A percentile compares a stretch with the other conserved stretches of the same genome.
These are phyloP conservation scores for Aegilops longissima DNA, from an alignment of 176 grass and related monocot species.

Conservation along the genomic window DNA sequence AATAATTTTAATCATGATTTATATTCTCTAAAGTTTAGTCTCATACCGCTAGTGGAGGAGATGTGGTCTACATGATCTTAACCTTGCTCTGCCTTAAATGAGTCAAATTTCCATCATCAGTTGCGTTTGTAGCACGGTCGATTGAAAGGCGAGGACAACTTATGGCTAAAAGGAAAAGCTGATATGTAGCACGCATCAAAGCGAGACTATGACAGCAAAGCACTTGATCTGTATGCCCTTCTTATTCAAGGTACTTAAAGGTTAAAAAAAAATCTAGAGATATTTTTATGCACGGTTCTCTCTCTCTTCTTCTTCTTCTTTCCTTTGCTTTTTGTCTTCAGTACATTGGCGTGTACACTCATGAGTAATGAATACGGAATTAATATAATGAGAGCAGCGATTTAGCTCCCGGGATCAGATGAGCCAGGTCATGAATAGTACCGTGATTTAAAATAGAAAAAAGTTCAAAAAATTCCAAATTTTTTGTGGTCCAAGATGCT, in stretches of 20 bases:
- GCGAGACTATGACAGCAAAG: slow-evolving; percentile 62
- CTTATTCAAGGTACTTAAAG: slow-evolving; percentile 75
- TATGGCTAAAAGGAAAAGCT: slow-evolving; percentile 50
- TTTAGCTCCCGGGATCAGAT: too few species aligned
- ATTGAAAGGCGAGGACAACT: slow-evolving; percentile 50
- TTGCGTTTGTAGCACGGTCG: slow-evolving; percentile 3
- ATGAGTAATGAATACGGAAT: not conserved
- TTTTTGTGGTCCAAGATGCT: too few species aligned
- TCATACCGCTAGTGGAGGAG: too few species aligned
- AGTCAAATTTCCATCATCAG: not conserved
- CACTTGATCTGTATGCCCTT: slow-evolving; percentile 57
- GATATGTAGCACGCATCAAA: slow-evolving; percentile 43
- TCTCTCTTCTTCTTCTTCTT: not conserved
- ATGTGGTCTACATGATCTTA: not conserved
- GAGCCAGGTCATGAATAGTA: too few species aligned
- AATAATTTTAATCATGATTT: too few species aligned
- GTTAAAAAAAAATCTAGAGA: slow-evolving; percentile 45
- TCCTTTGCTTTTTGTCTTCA: slow-evolving; percentile 29
- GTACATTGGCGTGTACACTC: slow-evolving; percentile 15
- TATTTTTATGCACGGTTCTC: slow-evolving; percentile 29
- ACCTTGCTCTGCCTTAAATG: not conserved
- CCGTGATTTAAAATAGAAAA: too few species aligned
- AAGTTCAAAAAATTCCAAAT: too few species aligned
- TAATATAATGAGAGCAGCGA: too few species aligned
- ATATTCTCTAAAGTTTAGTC: too few species aligned